A percentile compares a stretch with the other conserved stretches of the same genome.
Evolutionary conservation across 2,329 filamentous ascomycete species (phyloP).

Genomic region (Fusarium guadeloupense): DNA sequence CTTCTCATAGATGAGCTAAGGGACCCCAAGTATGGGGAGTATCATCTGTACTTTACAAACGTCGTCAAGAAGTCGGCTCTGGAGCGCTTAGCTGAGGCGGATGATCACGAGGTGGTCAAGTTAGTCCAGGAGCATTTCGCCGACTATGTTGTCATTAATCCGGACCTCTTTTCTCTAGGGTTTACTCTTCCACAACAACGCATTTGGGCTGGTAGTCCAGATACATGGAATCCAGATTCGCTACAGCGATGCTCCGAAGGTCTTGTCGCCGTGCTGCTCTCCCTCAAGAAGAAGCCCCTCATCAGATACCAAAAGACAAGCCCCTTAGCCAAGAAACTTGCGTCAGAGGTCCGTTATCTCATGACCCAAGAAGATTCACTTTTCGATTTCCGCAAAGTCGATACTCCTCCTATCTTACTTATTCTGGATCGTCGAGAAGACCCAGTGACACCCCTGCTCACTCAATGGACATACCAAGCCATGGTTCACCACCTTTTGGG

Average conservation of each 20-base stretch:
- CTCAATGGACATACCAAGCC: slow-evolving; percentile 99
- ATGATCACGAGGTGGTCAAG: slow-evolving; percentile 97
- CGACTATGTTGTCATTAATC: slow-evolving; percentile 94
- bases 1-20: slow-evolving; percentile 93
- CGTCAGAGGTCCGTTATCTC: slow-evolving; percentile 89
- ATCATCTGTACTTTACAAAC: slow-evolving; percentile 97
- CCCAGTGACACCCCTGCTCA: slow-evolving; percentile 90
- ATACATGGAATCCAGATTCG: slow-evolving; percentile 90
- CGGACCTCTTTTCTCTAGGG: slow-evolving; percentile 86
- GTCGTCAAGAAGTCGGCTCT: slow-evolving; percentile 96
- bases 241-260: slow-evolving; percentile 89
- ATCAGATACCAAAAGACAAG: slow-evolving; percentile 95
- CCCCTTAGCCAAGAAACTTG: slow-evolving; percentile 87
- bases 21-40: slow-evolving; percentile 97
- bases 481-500: slow-evolving; percentile 98
- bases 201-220: slow-evolving; percentile 83
- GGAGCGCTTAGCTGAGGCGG: slow-evolving; percentile 92
- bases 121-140: slow-evolving; percentile 95
- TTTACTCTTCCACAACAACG: slow-evolving; percentile 76
- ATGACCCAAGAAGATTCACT: slow-evolving; percentile 96
- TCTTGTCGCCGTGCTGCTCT: slow-evolving; percentile 81
- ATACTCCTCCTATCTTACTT: slow-evolving; percentile 92
- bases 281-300: slow-evolving; percentile 95
- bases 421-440: slow-evolving; percentile 93
- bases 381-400: slow-evolving; percentile 94